Conservation (phyloP, 164 flowering plant genomes). For the Akebia trifoliata region DNA sequence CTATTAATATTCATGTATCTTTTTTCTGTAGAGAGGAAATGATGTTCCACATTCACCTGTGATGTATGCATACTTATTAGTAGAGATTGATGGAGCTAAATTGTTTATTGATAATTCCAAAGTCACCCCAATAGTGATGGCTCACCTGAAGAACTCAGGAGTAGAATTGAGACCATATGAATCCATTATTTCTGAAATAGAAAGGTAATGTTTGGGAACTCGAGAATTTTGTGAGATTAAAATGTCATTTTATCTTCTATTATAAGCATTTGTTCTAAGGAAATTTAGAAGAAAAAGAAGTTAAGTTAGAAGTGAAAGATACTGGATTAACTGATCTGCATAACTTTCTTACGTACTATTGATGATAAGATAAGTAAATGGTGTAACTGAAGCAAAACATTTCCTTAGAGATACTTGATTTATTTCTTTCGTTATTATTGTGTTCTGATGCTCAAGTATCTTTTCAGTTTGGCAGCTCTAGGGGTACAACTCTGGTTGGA, state of each 20-base stretch:
- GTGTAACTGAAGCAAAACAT: too few relatives aligned
- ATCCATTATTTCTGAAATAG: constrained; percentile 68
- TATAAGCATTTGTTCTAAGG: neutral
- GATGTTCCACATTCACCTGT: constrained; percentile 95
- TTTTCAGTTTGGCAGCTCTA: constrained; percentile 61
- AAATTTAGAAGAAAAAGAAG: neutral
- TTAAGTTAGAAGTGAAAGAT: too few relatives aligned
- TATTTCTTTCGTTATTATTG: neutral
- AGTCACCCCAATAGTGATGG: constrained; percentile 63
- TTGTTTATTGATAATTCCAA: constrained; percentile 68
- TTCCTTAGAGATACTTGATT: too few relatives aligned
- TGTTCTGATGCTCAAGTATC: constrained; percentile 2
- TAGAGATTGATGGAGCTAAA: constrained; percentile 53
- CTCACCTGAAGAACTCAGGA: constrained; percentile 65
- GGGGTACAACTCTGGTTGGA: constrained; percentile 79
- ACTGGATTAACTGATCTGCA: neutral
- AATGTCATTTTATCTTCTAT: neutral
- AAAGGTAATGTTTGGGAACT: constrained; percentile 43
- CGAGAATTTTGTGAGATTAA: neutral
- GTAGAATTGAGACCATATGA: constrained; percentile 77
- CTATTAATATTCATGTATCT: neutral
- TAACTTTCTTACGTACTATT: too few relatives aligned
- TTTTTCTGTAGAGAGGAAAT: constrained; percentile 71
- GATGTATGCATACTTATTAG: constrained; percentile 77
- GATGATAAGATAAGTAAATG: too few relatives aligned